Evolutionary conservation across 2,329 filamentous ascomycete genomes (phyloP), one percentile per base, ranked within the genome.

Genomic region (Teratosphaeria nubilosa): DNA sequence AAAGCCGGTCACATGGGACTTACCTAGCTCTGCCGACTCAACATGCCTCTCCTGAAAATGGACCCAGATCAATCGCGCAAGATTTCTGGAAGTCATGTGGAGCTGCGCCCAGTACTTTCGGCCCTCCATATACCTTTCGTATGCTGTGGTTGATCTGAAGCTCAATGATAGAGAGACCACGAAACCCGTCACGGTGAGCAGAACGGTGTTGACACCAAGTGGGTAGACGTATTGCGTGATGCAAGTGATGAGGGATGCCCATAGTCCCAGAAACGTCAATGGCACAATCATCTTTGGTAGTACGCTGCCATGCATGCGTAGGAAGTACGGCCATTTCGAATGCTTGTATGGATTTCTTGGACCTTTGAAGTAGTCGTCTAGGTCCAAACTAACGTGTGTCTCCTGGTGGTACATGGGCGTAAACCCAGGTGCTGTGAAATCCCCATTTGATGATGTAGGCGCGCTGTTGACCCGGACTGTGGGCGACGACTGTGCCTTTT

Each of bases 171-270:
- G 75, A 81, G 85, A 85, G 70, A 91, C 87, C 60, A 91, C 86
- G 75, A 91, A 91, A 86, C 88, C 88, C 51, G 87, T 81, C 56
- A 91, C 84, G 1, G 87, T 91, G 56, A 91, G 78, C 22, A 91
- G 77, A 32, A 90, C 79, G n/a, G 79, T 83, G 68, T 81, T 80
- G 62, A 91, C 83, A 52, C 79, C 80, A 11, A 69, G 45, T 14
- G 24, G 20, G 61, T 78, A 70, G 13, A 80, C 73, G 54, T 74
- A 74, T 58, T 76, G 65, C 13, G 75, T 77, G 65, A 88, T 76
- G 59, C 74, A 72, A 13, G 85, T 87, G 61, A 91, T 83, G 37
- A 79, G 70, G 1, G 85, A 86, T 1, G 86, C 78, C 87, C 88
- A 91, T 14, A 66, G 66, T 14, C 77, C 82, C 32, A 90, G 77